Evolutionary conservation across 2,329 filamentous ascomycete genomes (phyloP).

Genomic region (Graphium sp.): DNA sequence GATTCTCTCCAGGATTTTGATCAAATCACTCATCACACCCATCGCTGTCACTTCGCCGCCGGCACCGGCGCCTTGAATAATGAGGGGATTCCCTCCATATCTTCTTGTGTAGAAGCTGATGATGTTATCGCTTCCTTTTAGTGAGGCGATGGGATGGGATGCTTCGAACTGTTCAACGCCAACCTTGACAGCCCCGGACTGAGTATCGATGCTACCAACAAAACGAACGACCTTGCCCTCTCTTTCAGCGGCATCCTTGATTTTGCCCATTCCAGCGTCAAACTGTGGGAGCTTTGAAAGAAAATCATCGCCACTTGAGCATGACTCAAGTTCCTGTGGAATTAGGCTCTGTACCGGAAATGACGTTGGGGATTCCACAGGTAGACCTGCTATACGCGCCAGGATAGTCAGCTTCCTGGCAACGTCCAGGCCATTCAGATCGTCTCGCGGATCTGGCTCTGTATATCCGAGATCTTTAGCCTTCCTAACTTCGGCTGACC

Average conservation of each 20-base stretch:
- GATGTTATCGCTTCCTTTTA: conserved; percentile 97
- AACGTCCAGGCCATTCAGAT: conserved; percentile 76
- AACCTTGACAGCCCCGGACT: conserved; percentile 70
- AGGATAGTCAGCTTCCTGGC: conserved; percentile 95
- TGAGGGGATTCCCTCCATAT: conserved; percentile 80
- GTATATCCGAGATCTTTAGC: conserved; percentile 90
- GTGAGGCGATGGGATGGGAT: conserved; percentile 77
- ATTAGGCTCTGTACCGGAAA: conserved; percentile 94
- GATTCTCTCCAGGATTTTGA: conserved; percentile 71
- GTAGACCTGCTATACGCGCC: conserved; percentile 67
- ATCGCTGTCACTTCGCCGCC: conserved; percentile 94
- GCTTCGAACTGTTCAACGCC: conserved; percentile 79
- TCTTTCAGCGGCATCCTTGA: conserved; percentile 70
- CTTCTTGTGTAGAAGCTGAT: conserved; percentile 97
- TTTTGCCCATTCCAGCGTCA: conserved; percentile 76
- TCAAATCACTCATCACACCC: conserved; percentile 85
- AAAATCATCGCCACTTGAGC: conserved; percentile 69
- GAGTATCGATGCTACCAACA: conserved; percentile 82
- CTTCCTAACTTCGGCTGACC: conserved; percentile 81
- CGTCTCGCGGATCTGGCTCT: conserved; percentile 74
- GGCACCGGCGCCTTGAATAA: conserved; percentile 86
- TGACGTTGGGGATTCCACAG: conserved; percentile 65
- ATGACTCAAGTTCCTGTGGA: conserved; percentile 67
- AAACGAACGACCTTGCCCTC: conserved; percentile 88
- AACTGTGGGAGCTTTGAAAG: conserved; percentile 64